Evolutionary conservation across 2,329 filamentous ascomycete species (phyloP).

Genomic region (Epichloe uncinata): DNA sequence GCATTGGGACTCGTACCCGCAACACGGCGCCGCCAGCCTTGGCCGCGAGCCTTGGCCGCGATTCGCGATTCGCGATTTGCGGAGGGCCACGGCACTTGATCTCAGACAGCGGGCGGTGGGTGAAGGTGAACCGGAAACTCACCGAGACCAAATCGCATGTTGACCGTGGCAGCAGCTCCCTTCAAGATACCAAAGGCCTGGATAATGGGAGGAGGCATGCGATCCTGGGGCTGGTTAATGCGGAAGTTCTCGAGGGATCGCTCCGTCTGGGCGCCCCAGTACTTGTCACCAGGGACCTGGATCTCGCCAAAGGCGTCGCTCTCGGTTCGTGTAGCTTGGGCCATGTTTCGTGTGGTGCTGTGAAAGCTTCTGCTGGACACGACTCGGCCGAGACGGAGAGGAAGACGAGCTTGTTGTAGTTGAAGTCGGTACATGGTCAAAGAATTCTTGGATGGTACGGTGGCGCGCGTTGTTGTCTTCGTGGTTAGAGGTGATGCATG

Average conservation of each 20-base stretch:
- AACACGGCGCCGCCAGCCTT: too few species aligned
- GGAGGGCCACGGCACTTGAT: too few species aligned
- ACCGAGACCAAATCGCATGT: constrained; percentile 88
- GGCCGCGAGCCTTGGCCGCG: too few species aligned
- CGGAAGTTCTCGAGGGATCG: constrained; percentile 96
- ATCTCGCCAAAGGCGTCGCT: constrained; percentile 97
- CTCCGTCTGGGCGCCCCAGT: constrained; percentile 98
- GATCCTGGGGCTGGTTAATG: constrained; percentile 98
- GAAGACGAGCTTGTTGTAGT: neutral
- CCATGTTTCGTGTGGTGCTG: constrained; percentile 10
- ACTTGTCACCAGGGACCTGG: constrained; percentile 81
- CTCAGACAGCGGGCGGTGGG: too few species aligned
- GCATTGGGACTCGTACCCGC: neutral
- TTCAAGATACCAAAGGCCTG: constrained; percentile 95
- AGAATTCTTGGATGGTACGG: too few species aligned
- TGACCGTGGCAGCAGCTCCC: constrained; percentile 88
- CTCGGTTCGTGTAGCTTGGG: constrained; percentile 57
- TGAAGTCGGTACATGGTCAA: neutral
- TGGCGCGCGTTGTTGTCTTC: too few species aligned
- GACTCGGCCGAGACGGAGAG: neutral
- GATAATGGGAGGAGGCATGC: constrained; percentile 88
- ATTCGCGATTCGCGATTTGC: too few species aligned
- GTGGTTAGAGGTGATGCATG: too few species aligned
- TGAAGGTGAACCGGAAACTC: neutral
- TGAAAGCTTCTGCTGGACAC: constrained; percentile 7